Conservation (phyloP, 768 basidiomycete genomes). For the Gautieria morchelliformis region DNA sequence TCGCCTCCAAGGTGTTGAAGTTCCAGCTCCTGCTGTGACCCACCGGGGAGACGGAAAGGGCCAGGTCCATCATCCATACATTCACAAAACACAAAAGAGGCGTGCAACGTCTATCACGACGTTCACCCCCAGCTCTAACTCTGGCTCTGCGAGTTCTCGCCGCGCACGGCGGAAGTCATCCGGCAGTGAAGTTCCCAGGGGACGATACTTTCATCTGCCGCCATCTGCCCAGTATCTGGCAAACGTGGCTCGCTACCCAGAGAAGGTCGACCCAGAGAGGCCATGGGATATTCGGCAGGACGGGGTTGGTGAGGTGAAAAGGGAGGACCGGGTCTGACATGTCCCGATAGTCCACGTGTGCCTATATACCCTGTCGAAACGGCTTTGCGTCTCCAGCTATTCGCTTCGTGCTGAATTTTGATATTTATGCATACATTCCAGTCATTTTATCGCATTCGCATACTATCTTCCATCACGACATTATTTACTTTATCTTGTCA, state of each 20-base stretch:
- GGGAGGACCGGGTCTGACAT: too few species aligned
- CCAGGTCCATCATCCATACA: background rate
- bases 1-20: background rate
- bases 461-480: too few species aligned
- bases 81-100: background rate
- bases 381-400: too few species aligned
- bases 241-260: conserved; percentile 1
- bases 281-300: conserved; percentile 4
- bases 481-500: too few species aligned
- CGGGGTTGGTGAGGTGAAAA: background rate
- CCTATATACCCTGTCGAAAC: too few species aligned
- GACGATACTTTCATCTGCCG: conserved; percentile 3
- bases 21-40: background rate
- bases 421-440: too few species aligned
- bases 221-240: conserved; percentile 6
- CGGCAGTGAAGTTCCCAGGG: background rate
- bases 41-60: background rate
- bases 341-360: too few species aligned
- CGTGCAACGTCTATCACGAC: background rate
- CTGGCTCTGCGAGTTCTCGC: background rate
- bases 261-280: conserved; percentile 5
- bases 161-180: background rate
- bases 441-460: too few species aligned
- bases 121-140: background rate
- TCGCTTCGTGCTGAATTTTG: too few species aligned